Conservation (phyloP, 257 asterid species). For the Solanum gracilifrons region DNA sequence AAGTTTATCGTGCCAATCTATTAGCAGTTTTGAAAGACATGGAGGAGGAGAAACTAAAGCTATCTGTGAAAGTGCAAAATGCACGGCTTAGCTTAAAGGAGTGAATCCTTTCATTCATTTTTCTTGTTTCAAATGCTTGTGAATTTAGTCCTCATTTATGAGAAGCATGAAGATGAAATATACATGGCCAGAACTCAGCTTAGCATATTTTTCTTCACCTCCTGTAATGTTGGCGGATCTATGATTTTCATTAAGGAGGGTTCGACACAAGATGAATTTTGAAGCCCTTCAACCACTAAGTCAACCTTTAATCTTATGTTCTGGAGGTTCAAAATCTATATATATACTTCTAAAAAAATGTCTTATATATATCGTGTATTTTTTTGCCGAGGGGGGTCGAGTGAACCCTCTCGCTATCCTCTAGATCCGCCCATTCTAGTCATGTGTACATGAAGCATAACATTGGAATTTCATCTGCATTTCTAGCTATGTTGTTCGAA, state of each 20-base stretch:
- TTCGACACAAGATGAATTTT: neutral
- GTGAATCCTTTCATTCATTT: constrained; percentile 10
- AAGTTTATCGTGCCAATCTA: constrained; percentile 70
- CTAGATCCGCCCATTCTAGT: too few species aligned
- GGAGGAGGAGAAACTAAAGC: constrained; percentile 91
- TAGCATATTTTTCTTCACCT: neutral
- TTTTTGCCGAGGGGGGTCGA: too few species aligned
- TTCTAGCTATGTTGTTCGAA: neutral
- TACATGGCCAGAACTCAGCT: neutral
- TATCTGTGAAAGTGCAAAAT: constrained; percentile 84
- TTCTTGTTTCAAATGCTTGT: neutral
- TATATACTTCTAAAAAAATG: neutral
- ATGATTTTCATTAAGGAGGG: neutral
- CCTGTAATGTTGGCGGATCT: neutral
- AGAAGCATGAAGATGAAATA: neutral
- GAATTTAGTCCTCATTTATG: neutral
- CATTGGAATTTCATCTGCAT: neutral
- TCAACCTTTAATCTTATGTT: neutral
- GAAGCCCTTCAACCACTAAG: accelerated
- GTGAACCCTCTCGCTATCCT: too few species aligned
- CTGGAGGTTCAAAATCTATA: neutral
- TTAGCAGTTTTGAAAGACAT: constrained; percentile 66
- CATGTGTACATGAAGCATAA: neutral
- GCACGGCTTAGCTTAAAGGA: constrained; percentile 79
- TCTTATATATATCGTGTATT: too few species aligned